Base-by-base conservation (phyloP, 73 alveolate genomes). In the Breviolum minutum region DNA sequence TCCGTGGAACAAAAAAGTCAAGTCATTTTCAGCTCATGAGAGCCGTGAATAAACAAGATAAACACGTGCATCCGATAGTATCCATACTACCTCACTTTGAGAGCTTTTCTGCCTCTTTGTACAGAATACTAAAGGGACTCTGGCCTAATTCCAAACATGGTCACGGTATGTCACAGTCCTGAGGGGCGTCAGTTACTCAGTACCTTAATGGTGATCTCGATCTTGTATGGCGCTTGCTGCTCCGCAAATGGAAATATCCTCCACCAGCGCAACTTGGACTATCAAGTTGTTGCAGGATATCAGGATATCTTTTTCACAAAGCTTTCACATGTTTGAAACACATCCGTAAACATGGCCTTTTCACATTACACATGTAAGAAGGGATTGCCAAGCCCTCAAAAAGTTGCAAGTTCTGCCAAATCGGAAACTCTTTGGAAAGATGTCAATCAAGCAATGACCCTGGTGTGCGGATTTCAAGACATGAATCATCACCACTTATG, bases 191-290 rank as follows among this genome's bases (percentile, higher is more conserved):
- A n/a, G n/a, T n/a, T n/a, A n/a, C n/a, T n/a, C n/a, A n/a, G 95
- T 12, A 99, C 99, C 99, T 99, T 99, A 48, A 99, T 91, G 91
- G 99, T 99, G 76, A 99, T 94, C 99, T 99, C 99, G 27, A 99
- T 95, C 99, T 99, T 99, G 89, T 99, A 99, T 62, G 99, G 99
- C 48, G 99, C 97, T 84, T 99, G 89, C 85, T 99, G 99, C 94
- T 99, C 99, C 60, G 99, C 99, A 48, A 99, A 93, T 1, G 99
- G 99, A 99, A 99, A 99, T 73, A 97, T 99, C 99, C 99, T 99
- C 63, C 85, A 17, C 16, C 48, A 17, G 13, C 48, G 6, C 54
- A 40, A 40, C 54, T 0, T 0, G 0, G 32, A 17, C 48, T 24
- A n/a, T n/a, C 6, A 6, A 16, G 48, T 17, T 76, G 86, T 13